These are phyloP conservation scores for Tremella mesenterica DNA, from an alignment of 768 basidiomycete species.

Conservation along the genomic window DNA sequence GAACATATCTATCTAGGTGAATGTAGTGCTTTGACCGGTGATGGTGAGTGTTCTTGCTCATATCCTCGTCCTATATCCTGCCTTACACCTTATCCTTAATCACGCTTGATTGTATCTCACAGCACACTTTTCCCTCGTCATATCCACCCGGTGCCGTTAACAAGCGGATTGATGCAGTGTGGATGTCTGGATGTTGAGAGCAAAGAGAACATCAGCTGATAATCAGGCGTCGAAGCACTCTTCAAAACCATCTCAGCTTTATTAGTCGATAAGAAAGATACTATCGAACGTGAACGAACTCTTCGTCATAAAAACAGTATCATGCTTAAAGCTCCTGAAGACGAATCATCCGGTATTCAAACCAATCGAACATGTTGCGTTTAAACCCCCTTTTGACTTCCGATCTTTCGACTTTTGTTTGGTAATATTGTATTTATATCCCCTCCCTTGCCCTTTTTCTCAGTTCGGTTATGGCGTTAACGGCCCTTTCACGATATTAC, in stretches of 20 bases:
- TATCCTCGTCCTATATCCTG: too few relatives aligned
- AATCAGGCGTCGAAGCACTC: slow-evolving; percentile 32
- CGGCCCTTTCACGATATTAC: neutral
- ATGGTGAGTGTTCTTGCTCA: slow-evolving; percentile 20
- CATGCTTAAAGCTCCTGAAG: slow-evolving; percentile 29
- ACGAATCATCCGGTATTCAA: slow-evolving; percentile 5
- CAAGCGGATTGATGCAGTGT: too few relatives aligned
- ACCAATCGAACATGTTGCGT: neutral
- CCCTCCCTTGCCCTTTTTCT: neutral
- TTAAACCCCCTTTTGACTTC: neutral
- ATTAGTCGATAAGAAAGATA: slow-evolving; percentile 31
- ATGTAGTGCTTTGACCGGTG: slow-evolving; percentile 31
- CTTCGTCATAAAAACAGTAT: slow-evolving; percentile 29
- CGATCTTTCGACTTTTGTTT: too few relatives aligned
- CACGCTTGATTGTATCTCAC: too few relatives aligned
- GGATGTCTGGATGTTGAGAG: neutral
- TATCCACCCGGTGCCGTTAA: too few relatives aligned
- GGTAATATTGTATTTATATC: neutral
- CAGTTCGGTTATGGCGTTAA: neutral
- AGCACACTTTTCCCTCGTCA: too few relatives aligned
- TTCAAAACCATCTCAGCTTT: slow-evolving; percentile 32
- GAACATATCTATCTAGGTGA: slow-evolving; percentile 34
- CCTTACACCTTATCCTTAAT: too few relatives aligned
- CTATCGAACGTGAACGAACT: slow-evolving; percentile 32
- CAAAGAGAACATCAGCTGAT: neutral